phyloP scores from a whole-genome alignment of 169 alveolate species.

The Perkinsus olseni region DNA sequence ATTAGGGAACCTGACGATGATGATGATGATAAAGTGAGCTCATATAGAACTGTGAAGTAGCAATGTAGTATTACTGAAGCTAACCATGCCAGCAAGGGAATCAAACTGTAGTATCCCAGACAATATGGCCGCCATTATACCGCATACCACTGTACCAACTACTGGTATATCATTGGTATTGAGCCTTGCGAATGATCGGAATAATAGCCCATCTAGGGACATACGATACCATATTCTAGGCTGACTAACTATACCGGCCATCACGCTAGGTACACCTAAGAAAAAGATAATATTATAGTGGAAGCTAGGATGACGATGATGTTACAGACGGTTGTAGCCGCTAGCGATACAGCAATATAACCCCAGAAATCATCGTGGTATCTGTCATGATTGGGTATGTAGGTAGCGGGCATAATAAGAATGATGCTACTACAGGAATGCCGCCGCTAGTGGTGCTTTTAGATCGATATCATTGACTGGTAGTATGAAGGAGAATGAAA shows the following conservation, averaged over 20 bases:
- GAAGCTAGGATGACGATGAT: too few relatives aligned
- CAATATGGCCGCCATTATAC: not conserved
- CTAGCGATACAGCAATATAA: not conserved
- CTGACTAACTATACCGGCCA: not conserved
- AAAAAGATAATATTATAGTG: too few relatives aligned
- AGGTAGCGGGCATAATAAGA: not conserved
- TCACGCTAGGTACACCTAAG: not conserved
- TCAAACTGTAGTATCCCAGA: not conserved
- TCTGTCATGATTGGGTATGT: not conserved
- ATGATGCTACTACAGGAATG: not conserved
- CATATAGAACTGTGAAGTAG: too few relatives aligned
- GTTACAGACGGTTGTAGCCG: not conserved
- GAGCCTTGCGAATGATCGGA: not conserved
- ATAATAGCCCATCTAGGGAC: not conserved
- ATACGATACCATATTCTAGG: not conserved
- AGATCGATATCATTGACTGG: not conserved
- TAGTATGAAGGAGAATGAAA: not conserved
- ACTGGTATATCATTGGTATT: not conserved
- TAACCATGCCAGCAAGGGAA: not conserved
- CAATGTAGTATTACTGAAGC: not conserved
- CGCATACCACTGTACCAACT: not conserved
- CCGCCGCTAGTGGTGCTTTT: not conserved
- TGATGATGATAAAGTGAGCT: too few relatives aligned
- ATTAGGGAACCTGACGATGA: not conserved
- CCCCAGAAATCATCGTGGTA: not conserved